Conservation (phyloP, 371 early-diverging fungal genomes). For the Mucor plumbeus region DNA sequence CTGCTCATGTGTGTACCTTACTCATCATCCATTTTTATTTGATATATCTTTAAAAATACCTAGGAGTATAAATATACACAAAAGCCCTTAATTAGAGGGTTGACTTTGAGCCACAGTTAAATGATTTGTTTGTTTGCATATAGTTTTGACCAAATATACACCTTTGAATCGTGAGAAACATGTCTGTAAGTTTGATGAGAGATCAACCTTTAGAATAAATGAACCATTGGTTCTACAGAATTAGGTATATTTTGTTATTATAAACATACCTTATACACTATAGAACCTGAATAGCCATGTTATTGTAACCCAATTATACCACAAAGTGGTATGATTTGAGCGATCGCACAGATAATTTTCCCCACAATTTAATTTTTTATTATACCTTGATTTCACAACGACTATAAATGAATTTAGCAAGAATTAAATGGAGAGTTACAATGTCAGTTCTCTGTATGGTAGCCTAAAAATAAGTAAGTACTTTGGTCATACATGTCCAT, state of each 20-base stretch:
- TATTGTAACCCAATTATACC: neutral
- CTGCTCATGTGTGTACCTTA: too few relatives aligned
- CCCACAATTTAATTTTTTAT: neutral
- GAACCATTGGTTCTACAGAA: neutral
- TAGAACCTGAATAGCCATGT: neutral
- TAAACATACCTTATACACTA: neutral
- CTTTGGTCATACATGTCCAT: neutral
- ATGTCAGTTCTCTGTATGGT: neutral
- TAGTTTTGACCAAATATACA: neutral
- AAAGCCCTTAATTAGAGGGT: neutral
- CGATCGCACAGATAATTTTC: neutral
- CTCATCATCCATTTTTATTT: too few relatives aligned
- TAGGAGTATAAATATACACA: neutral
- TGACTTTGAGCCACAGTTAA: neutral
- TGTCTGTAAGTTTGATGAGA: neutral
- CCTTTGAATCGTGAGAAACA: neutral
- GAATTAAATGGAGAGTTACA: neutral
- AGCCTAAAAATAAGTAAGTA: neutral
- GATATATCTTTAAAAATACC: neutral
- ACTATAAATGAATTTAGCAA: neutral
- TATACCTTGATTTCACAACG: neutral
- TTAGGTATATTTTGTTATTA: neutral
- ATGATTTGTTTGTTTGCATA: slow-evolving; percentile 8
- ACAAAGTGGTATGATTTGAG: neutral
- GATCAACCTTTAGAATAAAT: neutral